These are phyloP conservation scores for Aspergillus nanangensis DNA, from an alignment of 495 filamentous ascomycete genomes.

Conservation along the genomic window DNA sequence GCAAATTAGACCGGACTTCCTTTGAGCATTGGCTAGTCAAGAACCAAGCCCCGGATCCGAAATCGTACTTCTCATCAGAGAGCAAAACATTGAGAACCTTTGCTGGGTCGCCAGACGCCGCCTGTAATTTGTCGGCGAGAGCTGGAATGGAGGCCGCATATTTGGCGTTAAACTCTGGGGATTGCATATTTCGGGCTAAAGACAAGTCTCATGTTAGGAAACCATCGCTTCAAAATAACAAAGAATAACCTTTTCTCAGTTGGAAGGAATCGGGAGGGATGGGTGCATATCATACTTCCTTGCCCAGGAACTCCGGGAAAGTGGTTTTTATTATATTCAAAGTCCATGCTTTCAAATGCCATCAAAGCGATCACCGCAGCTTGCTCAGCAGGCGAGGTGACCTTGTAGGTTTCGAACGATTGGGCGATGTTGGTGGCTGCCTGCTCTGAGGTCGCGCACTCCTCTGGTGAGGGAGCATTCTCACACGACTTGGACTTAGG, in stretches of 20 bases:
- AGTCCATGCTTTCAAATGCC: conserved; percentile 63
- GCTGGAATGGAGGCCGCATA: conserved; percentile 58
- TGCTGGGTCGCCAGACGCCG: conserved; percentile 34
- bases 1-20: conserved; percentile 42
- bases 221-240: background rate
- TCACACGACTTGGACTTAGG: conserved; percentile 25
- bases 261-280: conserved; percentile 1
- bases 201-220: background rate
- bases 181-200: conserved; percentile 70
- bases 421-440: conserved; percentile 53
- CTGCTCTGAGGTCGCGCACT: conserved; percentile 64
- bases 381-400: conserved; percentile 51
- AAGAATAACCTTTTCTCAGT: background rate
- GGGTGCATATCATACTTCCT: conserved; percentile 50
- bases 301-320: conserved; percentile 61
- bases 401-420: conserved; percentile 52
- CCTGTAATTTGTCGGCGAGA: conserved; percentile 32
- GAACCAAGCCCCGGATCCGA: conserved; percentile 74
- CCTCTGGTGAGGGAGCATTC: conserved; percentile 26
- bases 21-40: conserved; percentile 56
- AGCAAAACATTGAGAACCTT: conserved; percentile 55
- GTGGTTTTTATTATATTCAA: conserved; percentile 65
- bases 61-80: conserved; percentile 56
- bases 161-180: conserved; percentile 49
- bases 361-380: conserved; percentile 61